Evolutionary conservation across 2,329 filamentous ascomycete genomes (phyloP).

Genomic region (Leptoxyphium fumago): DNA sequence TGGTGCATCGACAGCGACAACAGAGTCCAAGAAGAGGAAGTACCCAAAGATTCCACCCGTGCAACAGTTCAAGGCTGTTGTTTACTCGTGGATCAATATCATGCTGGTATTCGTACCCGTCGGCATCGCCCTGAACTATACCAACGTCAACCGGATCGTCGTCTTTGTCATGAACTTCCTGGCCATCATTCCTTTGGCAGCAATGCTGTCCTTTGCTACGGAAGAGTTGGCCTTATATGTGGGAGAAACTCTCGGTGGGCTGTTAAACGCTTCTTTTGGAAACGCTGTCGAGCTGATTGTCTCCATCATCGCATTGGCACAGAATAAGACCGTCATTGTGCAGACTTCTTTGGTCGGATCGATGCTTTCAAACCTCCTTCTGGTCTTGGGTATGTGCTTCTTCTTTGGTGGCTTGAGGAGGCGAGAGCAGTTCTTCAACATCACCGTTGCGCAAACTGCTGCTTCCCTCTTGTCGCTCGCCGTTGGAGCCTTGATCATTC

Average conservation of each 20-base stretch:
- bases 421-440: conserved; percentile 77
- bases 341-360: conserved; percentile 86
- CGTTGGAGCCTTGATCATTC: conserved; percentile 72
- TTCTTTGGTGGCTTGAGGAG: conserved; percentile 73
- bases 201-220: conserved; percentile 73
- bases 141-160: conserved; percentile 42
- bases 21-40: conserved; percentile 13
- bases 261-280: conserved; percentile 85
- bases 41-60: conserved; percentile 15
- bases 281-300: conserved; percentile 39
- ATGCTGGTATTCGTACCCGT: conserved; percentile 63
- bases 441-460: conserved; percentile 79
- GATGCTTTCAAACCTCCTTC: conserved; percentile 78
- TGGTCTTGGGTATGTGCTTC: conserved; percentile 86
- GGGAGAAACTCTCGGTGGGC: conserved; percentile 73
- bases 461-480: conserved; percentile 66
- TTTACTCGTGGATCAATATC: conserved; percentile 78
- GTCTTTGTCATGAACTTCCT: conserved; percentile 81
- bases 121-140: conserved; percentile 59
- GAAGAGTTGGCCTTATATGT: conserved; percentile 69
- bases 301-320: conserved; percentile 63
- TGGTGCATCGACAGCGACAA: conserved; percentile 5
- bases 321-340: conserved; percentile 67
- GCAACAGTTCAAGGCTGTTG: conserved; percentile 53
- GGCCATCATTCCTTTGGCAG: conserved; percentile 79